A percentile compares a stretch with the other conserved stretches of the same genome.
These are phyloP conservation scores for Rhodotorula sphaerocarpa DNA, from an alignment of 768 basidiomycete genomes.

Conservation along the genomic window DNA sequence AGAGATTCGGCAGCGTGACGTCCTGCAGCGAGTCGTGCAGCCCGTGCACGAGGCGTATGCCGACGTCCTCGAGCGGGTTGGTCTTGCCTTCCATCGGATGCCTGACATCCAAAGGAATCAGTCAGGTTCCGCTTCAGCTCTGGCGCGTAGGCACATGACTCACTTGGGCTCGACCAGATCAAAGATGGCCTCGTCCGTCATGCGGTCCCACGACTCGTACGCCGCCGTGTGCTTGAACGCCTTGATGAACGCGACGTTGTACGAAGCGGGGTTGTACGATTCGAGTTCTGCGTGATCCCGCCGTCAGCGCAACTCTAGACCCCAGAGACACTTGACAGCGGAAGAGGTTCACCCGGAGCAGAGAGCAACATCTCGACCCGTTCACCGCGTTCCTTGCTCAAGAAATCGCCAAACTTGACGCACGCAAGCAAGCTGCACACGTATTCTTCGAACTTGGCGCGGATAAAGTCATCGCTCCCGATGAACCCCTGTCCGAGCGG, in stretches of 20 bases:
- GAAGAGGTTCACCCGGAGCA: slow-evolving; percentile 12
- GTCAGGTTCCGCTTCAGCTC: no score
- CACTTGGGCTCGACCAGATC: slow-evolving; percentile 91
- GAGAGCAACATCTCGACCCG: slow-evolving; percentile 22
- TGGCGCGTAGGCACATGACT: slow-evolving; percentile 30
- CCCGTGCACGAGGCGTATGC: slow-evolving; percentile 82
- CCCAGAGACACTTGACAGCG: background rate
- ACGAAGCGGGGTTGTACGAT: slow-evolving; percentile 43
- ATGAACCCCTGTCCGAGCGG: slow-evolving; percentile 69
- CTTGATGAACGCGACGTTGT: slow-evolving; percentile 76
- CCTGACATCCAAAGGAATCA: slow-evolving; percentile 45
- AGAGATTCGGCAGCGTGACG: slow-evolving; percentile 1
- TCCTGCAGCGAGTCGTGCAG: slow-evolving; percentile 80
- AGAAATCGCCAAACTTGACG: slow-evolving; percentile 81
- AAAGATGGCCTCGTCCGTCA: slow-evolving; percentile 85
- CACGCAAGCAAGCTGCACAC: slow-evolving; percentile 76
- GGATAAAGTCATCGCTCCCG: slow-evolving; percentile 90
- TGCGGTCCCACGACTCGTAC: slow-evolving; percentile 78
- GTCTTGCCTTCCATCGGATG: slow-evolving; percentile 91
- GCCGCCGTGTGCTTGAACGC: slow-evolving; percentile 84
- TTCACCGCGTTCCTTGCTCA: slow-evolving; percentile 54
- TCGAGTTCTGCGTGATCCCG: slow-evolving; percentile 23
- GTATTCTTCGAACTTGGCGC: slow-evolving; percentile 80
- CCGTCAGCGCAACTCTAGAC: background rate
- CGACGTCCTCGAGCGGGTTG: slow-evolving; percentile 80